These are phyloP conservation scores for Acrodontium crateriforme DNA, from an alignment of 2,329 filamentous ascomycete species.

Conservation along the genomic window DNA sequence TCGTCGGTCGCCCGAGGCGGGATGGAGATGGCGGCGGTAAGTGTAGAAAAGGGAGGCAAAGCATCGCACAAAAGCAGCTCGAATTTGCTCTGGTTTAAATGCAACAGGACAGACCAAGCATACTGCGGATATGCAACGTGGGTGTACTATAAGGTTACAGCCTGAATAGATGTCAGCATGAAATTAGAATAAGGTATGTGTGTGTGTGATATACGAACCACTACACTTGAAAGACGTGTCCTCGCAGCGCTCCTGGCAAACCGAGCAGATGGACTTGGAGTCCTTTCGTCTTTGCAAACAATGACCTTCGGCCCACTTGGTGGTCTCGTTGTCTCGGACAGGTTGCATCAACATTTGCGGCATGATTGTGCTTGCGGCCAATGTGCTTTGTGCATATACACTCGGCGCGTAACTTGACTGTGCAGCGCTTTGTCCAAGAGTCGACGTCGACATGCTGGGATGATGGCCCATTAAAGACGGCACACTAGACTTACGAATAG, in stretches of 20 bases:
- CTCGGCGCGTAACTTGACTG: constrained; percentile 56
- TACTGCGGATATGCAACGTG: constrained; percentile 45
- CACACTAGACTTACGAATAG: constrained; percentile 46
- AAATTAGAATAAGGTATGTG: constrained; percentile 1
- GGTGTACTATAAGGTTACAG: constrained; percentile 44
- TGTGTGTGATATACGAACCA: constrained; percentile 25
- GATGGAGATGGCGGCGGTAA: constrained; percentile 49
- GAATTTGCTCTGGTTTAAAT: constrained; percentile 52
- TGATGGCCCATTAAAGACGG: constrained; percentile 51
- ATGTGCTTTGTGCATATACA: constrained; percentile 71
- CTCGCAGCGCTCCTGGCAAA: constrained; percentile 61
- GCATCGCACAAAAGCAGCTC: constrained; percentile 54
- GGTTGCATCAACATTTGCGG: constrained; percentile 69
- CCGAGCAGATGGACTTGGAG: constrained; percentile 47
- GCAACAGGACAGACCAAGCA: constrained; percentile 53
- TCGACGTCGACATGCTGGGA: constrained; percentile 54
- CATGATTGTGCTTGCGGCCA: constrained; percentile 78
- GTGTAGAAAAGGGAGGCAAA: constrained; percentile 57
- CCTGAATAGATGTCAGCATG: constrained; percentile 23
- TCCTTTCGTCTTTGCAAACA: constrained; percentile 59
- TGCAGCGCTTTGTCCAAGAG: constrained; percentile 28
- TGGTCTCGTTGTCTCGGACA: constrained; percentile 64
- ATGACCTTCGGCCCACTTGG: constrained; percentile 74
- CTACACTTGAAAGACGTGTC: constrained; percentile 65
- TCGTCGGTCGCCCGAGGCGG: constrained; percentile 46